These are phyloP conservation scores for Cyberlindnera americana DNA, from an alignment of 805 yeast species.

Conservation along the genomic window DNA sequence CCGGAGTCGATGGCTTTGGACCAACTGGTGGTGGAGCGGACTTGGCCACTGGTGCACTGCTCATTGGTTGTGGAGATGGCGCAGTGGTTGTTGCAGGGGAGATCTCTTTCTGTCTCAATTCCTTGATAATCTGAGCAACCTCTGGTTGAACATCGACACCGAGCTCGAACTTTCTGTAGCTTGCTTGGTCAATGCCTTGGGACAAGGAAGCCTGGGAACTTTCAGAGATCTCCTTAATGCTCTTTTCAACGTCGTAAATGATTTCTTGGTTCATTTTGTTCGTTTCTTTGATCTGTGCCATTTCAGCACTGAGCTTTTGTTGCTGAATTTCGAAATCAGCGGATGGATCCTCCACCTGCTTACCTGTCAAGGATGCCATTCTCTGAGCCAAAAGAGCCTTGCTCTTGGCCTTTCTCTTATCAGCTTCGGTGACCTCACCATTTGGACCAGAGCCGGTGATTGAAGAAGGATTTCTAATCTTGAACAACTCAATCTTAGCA, in stretches of 20 bases:
- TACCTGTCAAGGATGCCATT: conserved; percentile 92
- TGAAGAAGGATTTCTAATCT: conserved; percentile 64
- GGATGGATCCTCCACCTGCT: conserved; percentile 43
- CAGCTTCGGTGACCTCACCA: conserved; percentile 82
- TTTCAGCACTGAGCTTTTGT: conserved; percentile 44
- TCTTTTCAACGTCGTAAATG: conserved; percentile 66
- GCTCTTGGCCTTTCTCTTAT: conserved; percentile 73
- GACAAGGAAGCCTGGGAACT: conserved; percentile 35
- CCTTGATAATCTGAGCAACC: conserved; percentile 59
- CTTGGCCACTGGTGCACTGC: conserved; percentile 11
- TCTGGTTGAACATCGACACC: conserved; percentile 75
- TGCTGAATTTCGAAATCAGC: conserved; percentile 35
- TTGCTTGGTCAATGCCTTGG: conserved; percentile 39
- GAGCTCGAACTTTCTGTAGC: conserved; percentile 71
- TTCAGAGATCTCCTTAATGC: conserved; percentile 57
- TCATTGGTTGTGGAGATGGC: background rate
- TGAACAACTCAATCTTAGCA: conserved; percentile 62
- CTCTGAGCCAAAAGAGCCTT: conserved; percentile 77
- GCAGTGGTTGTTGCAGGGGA: conserved; percentile 5
- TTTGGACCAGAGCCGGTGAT: conserved; percentile 82
- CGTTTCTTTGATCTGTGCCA: conserved; percentile 48
- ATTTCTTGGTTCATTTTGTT: conserved; percentile 53
- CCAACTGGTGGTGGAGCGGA: conserved; percentile 19
- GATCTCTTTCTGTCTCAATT: conserved; percentile 34
- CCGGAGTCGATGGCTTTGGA: conserved; percentile 24